Percentiles rank a stretch among this genome's conserved stretches.
These are phyloP conservation scores for Hypoxylon sp. DNA, from an alignment of 2,329 filamentous ascomycete species.

Conservation along the genomic window DNA sequence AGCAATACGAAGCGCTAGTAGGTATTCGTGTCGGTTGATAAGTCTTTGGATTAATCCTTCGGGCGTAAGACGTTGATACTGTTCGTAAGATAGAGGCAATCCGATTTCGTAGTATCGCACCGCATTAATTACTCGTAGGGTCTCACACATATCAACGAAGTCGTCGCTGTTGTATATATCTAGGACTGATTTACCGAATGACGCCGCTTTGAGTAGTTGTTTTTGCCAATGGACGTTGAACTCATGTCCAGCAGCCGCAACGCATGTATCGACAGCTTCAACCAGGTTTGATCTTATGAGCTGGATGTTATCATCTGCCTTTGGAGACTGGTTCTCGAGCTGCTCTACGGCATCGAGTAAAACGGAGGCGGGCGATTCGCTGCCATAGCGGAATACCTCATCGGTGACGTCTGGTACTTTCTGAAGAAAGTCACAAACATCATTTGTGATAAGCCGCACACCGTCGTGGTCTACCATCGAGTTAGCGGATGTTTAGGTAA, in stretches of 20 bases:
- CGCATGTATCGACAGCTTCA: slow-evolving; percentile 93
- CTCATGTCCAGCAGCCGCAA: slow-evolving; percentile 93
- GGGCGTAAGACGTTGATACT: slow-evolving; percentile 91
- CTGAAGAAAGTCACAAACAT: slow-evolving; percentile 97
- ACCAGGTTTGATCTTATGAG: slow-evolving; percentile 89
- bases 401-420: slow-evolving; percentile 89
- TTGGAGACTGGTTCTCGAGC: slow-evolving; percentile 92
- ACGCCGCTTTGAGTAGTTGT: slow-evolving; percentile 93
- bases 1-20: slow-evolving; percentile 89
- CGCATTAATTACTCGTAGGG: slow-evolving; percentile 90
- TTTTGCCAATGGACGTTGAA: slow-evolving; percentile 95
- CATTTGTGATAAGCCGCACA: slow-evolving; percentile 90
- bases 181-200: slow-evolving; percentile 96
- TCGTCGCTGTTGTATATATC: slow-evolving; percentile 99
- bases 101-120: slow-evolving; percentile 93
- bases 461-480: slow-evolving; percentile 77
- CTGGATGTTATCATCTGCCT: slow-evolving; percentile 97
- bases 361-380: slow-evolving; percentile 91
- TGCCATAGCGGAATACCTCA: slow-evolving; percentile 90
- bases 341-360: slow-evolving; percentile 92
- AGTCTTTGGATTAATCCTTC: slow-evolving; percentile 89
- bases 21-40: slow-evolving; percentile 90
- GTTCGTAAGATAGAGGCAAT: slow-evolving; percentile 90
- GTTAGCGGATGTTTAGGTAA: slow-evolving; percentile 39
- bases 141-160: slow-evolving; percentile 98